These are phyloP conservation scores for Jatropha curcas DNA, from an alignment of 345 rosid species.

Conservation along the genomic window DNA sequence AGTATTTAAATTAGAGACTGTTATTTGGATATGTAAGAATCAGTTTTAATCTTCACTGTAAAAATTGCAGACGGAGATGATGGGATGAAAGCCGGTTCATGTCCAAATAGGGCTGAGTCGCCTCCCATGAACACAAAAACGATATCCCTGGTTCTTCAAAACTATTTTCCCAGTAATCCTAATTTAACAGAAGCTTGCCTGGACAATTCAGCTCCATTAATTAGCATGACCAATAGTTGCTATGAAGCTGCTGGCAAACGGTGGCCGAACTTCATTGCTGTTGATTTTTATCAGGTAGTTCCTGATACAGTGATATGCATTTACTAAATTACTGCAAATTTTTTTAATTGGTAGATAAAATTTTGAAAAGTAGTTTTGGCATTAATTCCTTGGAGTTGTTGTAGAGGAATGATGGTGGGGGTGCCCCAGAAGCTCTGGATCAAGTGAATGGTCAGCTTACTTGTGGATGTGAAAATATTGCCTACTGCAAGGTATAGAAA, in stretches of 20 bases:
- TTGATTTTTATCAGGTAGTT: constrained; percentile 83
- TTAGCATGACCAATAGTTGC: constrained; percentile 67
- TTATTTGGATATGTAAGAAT: neutral
- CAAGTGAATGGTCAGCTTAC: constrained; percentile 87
- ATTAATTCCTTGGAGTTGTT: neutral
- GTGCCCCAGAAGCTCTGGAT: constrained; percentile 82
- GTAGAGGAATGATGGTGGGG: constrained; percentile 91
- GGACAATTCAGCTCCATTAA: constrained; percentile 78
- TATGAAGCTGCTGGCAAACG: constrained; percentile 70
- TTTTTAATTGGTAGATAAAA: neutral
- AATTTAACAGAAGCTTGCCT: constrained; percentile 54
- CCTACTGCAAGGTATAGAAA: constrained; percentile 65
- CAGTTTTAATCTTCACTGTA: constrained; percentile 10
- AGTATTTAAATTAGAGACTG: neutral
- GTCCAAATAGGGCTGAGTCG: constrained; percentile 71
- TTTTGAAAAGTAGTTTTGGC: neutral
- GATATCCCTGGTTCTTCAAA: constrained; percentile 63
- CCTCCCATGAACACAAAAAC: constrained; percentile 57
- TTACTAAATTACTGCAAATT: neutral
- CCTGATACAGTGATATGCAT: neutral
- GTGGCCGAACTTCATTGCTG: constrained; percentile 98
- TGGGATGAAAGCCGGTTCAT: constrained; percentile 70
- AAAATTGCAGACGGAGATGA: constrained; percentile 74
- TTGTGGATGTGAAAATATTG: constrained; percentile 79
- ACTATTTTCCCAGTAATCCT: constrained; percentile 72